Evolutionary conservation across 1,284 basidiomycete species (phyloP), one percentile per base, ranked within the genome.

Genomic region (Naganishia albida): DNA sequence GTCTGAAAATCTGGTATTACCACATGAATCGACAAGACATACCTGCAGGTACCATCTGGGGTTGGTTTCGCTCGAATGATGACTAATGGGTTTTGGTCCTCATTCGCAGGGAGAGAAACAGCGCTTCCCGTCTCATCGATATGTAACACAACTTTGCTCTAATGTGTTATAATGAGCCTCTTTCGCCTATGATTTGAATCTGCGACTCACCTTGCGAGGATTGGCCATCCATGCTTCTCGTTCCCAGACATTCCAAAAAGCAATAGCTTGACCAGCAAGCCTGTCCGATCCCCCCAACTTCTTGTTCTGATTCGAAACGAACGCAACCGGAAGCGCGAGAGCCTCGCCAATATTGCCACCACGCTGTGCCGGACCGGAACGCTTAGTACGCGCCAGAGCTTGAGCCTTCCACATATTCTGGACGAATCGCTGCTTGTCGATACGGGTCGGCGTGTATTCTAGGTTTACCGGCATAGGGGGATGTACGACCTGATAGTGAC

Each of bases 141-240:
- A 69, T 93, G 90, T 48, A 94, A 82, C 8, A 91, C 86, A 20
- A 91, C 84, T 80, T 93, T 93, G n/a, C 87, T 89, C 90, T 93
- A 71, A 8, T 68, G 48, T 18, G 15, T 65, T n/a, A 43, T 46
- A 10, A 34, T 38, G 13, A 69, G 43, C 13, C 62, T n/a, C 2
- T 53, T n/a, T 16, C 15, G 3, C 20, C 10, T 28, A 3, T 28
- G 7, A 38, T 50, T 56, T 26, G n/a, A 1, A 43, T 57, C 38
- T 7, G 30, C 6, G 28, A 70, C 76, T 66, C 50, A 91, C 91
- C 85, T 91, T 93, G 77, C 85, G 87, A 1, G 80, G 77, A 71
- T 90, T 88, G 70, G 85, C 84, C 13, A 88, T 76, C 78, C 90
- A 95, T 2, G 85, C 85, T 8, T 84, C 87, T 51, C 89, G 82